Evolutionary conservation across 202 grass and related monocot species (phyloP), one percentile per base, ranked within the genome.

Genomic region (Brachypodium distachyon): DNA sequence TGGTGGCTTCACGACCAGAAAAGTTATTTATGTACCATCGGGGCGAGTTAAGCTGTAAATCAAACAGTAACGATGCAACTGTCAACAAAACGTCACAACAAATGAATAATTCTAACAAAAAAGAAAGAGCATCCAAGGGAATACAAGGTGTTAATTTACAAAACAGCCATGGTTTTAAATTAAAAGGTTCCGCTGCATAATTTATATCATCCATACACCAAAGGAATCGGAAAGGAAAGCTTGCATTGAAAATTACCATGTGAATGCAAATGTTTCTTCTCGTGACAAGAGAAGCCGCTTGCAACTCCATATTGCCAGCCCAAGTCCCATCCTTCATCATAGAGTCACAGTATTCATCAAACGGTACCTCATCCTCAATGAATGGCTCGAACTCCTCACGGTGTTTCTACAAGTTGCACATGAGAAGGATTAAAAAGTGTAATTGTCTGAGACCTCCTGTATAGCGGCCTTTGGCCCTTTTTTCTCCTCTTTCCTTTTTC

Each of bases 1-100:
- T 84, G 74, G 75, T 78, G 77, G 76, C 84, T 80, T 94, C 86
- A 77, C 48, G 68, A 33, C 77, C 85, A 73, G 84, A 72, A 39
- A 97, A 97, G 68, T 97, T 97, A 61, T 83, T 88, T 79, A 97
- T 97, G 74, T 94, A 94, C 95, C 91, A 97, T 34, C 91, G 80
- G 7, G 89, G 95, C 12, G 87, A 80, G 51, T 83, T 92, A 82
- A 92, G 89, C 94, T 97, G 84, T 42, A 90, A 43, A 85, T 55
- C 50, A 72, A 77, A 73, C 39, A 75, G 25, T 34, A 33, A 70
- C 61, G 56, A 51, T 18, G 57, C 66, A 83, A 1, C 27, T 39
- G 54, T 69, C 41, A 76, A 80, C 34, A 38, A 61, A 50, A 52
- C 25, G 16, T 55, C 14, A 62, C 1, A 72, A 46, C n/a, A 71